Percentiles rank a stretch among this genome's conserved stretches.
Conservation (phyloP, 192 early-diverging fungal genomes). For the Pilaira anomala region DNA sequence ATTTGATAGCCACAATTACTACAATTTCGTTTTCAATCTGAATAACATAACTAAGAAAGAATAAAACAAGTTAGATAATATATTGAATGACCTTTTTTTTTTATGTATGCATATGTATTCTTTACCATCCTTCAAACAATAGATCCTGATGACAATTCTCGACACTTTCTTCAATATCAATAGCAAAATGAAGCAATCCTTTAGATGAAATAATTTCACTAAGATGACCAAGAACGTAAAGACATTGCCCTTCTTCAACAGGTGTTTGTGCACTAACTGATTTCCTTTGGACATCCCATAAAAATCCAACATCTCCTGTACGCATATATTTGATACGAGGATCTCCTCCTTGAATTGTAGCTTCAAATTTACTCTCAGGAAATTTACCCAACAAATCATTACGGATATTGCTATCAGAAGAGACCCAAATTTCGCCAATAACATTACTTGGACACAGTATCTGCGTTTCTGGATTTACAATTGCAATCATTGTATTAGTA, state of each 20-base stretch:
- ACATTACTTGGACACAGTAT: slow-evolving; percentile 61
- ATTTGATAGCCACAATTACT: slow-evolving; percentile 6
- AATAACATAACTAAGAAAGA: slow-evolving; percentile 10
- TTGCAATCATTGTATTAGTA: slow-evolving; percentile 77
- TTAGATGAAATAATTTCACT: slow-evolving; percentile 66
- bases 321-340: slow-evolving; percentile 62
- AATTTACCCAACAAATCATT: slow-evolving; percentile 34
- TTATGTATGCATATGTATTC: background rate
- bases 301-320: slow-evolving; percentile 80
- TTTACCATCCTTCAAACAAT: slow-evolving; percentile 47
- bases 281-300: slow-evolving; percentile 60
- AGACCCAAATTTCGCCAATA: slow-evolving; percentile 87
- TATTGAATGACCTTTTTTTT: too few species aligned
- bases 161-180: slow-evolving; percentile 71
- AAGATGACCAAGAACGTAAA: slow-evolving; percentile 75
- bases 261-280: slow-evolving; percentile 26
- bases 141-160: slow-evolving; percentile 60
- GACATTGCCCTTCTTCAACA: slow-evolving; percentile 58
- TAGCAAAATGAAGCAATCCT: slow-evolving; percentile 69
- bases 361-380: slow-evolving; percentile 37
- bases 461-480: slow-evolving; percentile 74
- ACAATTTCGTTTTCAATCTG: slow-evolving; percentile 10
- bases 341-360: slow-evolving; percentile 59
- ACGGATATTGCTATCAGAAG: slow-evolving; percentile 52
- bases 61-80: background rate